phyloP scores from a whole-genome alignment of 371 early-diverging fungal genomes.

The Smittium mucronatum region DNA sequence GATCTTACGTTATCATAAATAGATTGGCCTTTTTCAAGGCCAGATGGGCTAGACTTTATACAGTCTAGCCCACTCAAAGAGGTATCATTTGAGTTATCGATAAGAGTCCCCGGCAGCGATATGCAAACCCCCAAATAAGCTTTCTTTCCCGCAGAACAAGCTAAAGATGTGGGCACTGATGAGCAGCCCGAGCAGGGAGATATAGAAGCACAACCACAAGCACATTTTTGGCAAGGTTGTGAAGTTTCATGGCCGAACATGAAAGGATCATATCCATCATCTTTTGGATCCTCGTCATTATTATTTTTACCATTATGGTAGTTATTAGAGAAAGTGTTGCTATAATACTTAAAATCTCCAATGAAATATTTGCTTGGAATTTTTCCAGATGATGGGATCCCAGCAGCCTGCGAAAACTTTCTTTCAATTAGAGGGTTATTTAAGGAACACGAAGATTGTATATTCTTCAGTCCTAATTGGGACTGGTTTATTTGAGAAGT shows the following conservation, averaged over 20 bases:
- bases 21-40: neutral
- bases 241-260: neutral
- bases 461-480: neutral
- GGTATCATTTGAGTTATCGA: neutral
- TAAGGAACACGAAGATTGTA: neutral
- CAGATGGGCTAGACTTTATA: neutral
- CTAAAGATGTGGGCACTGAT: conserved; percentile 8
- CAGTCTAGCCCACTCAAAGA: neutral
- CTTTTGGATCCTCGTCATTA: neutral
- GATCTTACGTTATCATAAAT: neutral
- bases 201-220: conserved; percentile 11
- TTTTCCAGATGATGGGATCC: neutral
- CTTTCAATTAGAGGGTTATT: neutral
- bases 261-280: neutral
- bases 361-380: neutral
- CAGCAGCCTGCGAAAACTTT: no score
- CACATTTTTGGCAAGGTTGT: conserved; percentile 1
- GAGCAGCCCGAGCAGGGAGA: conserved; percentile 8
- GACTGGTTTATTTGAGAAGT: neutral
- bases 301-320: neutral
- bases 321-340: neutral
- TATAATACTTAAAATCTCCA: neutral
- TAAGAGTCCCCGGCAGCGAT: neutral
- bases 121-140: conserved; percentile 8
- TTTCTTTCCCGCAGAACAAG: conserved; percentile 8